Percentiles rank a stretch among this genome's conserved stretches.
Conservation (phyloP, 108 stramenopile species). For the Parmales sp. region DNA sequence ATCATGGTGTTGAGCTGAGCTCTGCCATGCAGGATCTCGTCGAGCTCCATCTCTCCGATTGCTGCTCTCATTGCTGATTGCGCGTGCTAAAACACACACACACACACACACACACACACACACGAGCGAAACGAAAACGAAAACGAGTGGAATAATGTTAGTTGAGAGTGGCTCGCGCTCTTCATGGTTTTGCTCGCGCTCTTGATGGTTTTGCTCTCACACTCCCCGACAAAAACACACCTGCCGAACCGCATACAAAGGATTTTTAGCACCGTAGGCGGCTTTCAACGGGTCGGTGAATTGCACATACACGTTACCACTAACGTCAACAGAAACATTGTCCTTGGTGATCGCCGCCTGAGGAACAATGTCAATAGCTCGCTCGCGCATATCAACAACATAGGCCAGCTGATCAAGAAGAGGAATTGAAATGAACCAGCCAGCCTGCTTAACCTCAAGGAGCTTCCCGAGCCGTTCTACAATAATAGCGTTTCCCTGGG, state of each 20-base stretch:
- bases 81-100: conserved; percentile 51
- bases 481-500: conserved; percentile 80
- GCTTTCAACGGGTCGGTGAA: conserved; percentile 44
- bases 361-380: conserved; percentile 80
- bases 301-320: conserved; percentile 44
- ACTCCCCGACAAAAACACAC: conserved; percentile 27
- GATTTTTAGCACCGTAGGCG: conserved; percentile 87
- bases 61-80: conserved; percentile 96
- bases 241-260: conserved; percentile 89
- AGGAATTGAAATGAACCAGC: conserved; percentile 89
- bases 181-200: too few species aligned
- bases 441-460: conserved; percentile 67
- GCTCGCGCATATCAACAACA: conserved; percentile 85
- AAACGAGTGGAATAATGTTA: too few species aligned
- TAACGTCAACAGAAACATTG: conserved; percentile 91
- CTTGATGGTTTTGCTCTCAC: too few species aligned
- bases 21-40: conserved; percentile 93
- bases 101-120: too few species aligned
- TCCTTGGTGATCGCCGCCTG: conserved; percentile 93
- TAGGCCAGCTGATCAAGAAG: conserved; percentile 83
- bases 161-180: too few species aligned
- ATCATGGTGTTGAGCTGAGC: conserved; percentile 79
- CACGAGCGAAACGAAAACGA: too few species aligned
- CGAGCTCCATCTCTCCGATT: conserved; percentile 96
- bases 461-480: conserved; percentile 91